phyloP scores from a whole-genome alignment of 2,329 filamentous ascomycete genomes.

The Eurotiales sp. region DNA sequence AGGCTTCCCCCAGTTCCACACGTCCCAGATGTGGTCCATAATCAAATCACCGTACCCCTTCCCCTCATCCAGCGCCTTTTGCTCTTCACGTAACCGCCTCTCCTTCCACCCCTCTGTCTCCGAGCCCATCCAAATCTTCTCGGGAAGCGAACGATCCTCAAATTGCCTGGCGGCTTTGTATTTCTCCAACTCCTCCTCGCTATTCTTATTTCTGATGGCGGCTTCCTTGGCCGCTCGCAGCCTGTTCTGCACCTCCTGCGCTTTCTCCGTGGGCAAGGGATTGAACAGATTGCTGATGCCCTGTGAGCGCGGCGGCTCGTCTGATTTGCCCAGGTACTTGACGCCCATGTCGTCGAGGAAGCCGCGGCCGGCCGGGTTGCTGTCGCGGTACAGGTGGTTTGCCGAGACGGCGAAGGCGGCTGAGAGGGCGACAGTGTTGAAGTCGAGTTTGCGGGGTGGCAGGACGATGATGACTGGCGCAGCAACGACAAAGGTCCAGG shows the following conservation, averaged over 20 bases:
- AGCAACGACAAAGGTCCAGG: conserved; percentile 34
- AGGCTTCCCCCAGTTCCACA: conserved; percentile 39
- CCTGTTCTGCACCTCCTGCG: conserved; percentile 30
- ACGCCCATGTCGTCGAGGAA: conserved; percentile 29
- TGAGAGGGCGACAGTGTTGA: conserved; percentile 34
- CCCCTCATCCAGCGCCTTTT: conserved; percentile 39
- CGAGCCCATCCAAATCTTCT: conserved; percentile 39
- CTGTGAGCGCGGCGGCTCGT: neutral
- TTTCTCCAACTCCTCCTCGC: conserved; percentile 31
- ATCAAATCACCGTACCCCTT: conserved; percentile 46
- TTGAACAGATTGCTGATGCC: conserved; percentile 9
- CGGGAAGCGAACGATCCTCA: conserved; percentile 25
- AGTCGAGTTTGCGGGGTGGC: conserved; percentile 38
- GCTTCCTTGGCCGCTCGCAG: conserved; percentile 23
- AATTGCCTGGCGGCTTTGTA: conserved; percentile 27
- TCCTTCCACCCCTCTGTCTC: conserved; percentile 44
- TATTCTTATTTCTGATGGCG: conserved; percentile 23
- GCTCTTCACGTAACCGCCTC: conserved; percentile 38
- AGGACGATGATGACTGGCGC: conserved; percentile 24
- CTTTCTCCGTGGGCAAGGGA: conserved; percentile 31
- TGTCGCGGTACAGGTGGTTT: conserved; percentile 35
- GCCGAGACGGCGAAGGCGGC: conserved; percentile 29
- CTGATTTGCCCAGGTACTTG: conserved; percentile 7
- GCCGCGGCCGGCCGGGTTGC: conserved; percentile 26
- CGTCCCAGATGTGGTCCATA: conserved; percentile 45